Percentiles rank a stretch among this genome's conserved stretches.
Conservation (phyloP, 1,139 yeast species). For the Magnusiomyces ingens region DNA sequence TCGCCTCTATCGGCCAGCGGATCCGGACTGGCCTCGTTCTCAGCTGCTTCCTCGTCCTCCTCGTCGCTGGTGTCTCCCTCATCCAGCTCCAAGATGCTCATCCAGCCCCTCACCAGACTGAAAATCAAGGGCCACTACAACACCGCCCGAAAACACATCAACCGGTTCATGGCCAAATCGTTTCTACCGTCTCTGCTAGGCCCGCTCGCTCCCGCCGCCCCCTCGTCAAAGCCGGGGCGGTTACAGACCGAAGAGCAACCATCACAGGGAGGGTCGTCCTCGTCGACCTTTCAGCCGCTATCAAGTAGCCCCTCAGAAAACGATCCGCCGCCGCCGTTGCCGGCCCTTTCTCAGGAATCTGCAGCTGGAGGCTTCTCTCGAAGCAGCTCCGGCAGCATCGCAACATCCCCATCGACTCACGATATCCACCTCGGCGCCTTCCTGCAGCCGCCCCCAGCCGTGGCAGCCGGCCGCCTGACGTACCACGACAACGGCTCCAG, state of each 20-base stretch:
- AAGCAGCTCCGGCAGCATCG: neutral
- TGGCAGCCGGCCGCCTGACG: neutral
- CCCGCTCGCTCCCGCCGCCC: constrained; percentile 12
- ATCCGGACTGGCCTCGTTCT: neutral
- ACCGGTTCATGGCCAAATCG: constrained; percentile 18
- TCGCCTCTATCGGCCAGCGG: too few species aligned
- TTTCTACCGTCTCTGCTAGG: constrained; percentile 18
- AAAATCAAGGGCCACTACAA: constrained; percentile 13
- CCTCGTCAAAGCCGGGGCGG: constrained; percentile 11
- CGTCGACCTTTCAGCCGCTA: constrained; percentile 6
- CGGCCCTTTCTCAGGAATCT: neutral
- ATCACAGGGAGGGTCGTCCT: constrained; percentile 14
- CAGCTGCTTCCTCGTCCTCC: neutral
- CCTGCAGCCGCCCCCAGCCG: constrained; percentile 9
- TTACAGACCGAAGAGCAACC: constrained; percentile 11
- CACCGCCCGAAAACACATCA: constrained; percentile 13
- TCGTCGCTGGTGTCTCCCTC: neutral
- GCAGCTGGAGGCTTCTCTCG: neutral
- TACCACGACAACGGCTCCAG: constrained; percentile 5
- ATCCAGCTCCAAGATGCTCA: neutral
- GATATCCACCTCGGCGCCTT: constrained; percentile 14
- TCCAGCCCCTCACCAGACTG: constrained; percentile 9
- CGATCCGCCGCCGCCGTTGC: constrained; percentile 9
- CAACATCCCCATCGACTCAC: constrained; percentile 10
- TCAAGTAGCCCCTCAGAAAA: constrained; percentile 13